These are phyloP conservation scores for Candida succiphila DNA, from an alignment of 805 yeast genomes.

Conservation along the genomic window DNA sequence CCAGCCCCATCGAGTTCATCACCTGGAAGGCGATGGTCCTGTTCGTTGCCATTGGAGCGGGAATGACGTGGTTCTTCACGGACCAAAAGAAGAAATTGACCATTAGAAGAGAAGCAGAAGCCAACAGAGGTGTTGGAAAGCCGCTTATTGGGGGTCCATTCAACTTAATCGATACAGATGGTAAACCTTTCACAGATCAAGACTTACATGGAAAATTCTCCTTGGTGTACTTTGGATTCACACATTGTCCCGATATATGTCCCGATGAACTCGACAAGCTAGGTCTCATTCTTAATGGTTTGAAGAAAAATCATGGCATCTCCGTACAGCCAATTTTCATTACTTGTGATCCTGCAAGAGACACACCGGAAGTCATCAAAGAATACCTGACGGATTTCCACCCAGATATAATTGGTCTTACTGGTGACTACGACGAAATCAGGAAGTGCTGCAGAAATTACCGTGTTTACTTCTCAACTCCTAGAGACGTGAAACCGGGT, in stretches of 20 bases:
- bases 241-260: conserved; percentile 97
- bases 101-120: conserved; percentile 70
- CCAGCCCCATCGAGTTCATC: conserved; percentile 54
- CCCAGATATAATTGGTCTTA: conserved; percentile 78
- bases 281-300: conserved; percentile 56
- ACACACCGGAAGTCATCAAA: conserved; percentile 74
- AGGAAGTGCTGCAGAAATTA: conserved; percentile 80
- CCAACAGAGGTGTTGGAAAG: conserved; percentile 81
- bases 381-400: conserved; percentile 86
- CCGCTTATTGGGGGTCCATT: conserved; percentile 93
- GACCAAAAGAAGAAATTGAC: conserved; percentile 69
- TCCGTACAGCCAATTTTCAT: conserved; percentile 79
- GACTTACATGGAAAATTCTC: conserved; percentile 73
- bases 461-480: conserved; percentile 96
- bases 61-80: conserved; percentile 59
- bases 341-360: conserved; percentile 96
- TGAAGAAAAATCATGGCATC: conserved; percentile 45
- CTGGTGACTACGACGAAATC: conserved; percentile 82
- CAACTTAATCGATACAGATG: conserved; percentile 58
- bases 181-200: conserved; percentile 65
- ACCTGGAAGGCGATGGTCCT: conserved; percentile 77
- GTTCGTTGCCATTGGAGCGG: conserved; percentile 62
- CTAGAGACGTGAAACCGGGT: conserved; percentile 87
- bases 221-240: conserved; percentile 89
- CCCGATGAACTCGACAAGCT: conserved; percentile 95